Conservation (phyloP, 441 rosid genomes). For the Erodium moschatum region DNA sequence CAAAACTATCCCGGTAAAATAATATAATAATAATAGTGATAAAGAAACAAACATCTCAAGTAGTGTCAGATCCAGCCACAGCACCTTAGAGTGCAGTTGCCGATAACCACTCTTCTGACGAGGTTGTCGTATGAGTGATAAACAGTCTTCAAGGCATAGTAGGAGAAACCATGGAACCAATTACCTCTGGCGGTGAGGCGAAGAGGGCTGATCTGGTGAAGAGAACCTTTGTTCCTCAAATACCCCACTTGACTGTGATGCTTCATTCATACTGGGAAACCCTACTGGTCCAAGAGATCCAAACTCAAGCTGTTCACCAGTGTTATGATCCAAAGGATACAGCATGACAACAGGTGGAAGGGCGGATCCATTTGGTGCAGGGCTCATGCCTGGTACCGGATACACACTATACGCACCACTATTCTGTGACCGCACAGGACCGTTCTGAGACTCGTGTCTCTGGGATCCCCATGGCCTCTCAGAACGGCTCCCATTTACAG, state of each 20-base stretch:
- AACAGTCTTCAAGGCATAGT: no score
- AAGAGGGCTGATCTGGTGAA: conserved; percentile 79
- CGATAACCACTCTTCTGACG: no score
- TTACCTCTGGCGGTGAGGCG: conserved; percentile 53
- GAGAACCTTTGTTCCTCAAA: conserved; percentile 55
- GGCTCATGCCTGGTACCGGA: conserved; percentile 53
- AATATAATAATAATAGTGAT: no score
- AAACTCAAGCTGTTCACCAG: conserved; percentile 62
- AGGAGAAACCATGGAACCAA: no score
- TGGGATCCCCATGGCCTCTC: conserved; percentile 65
- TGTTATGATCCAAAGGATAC: conserved; percentile 49
- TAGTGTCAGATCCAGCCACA: no score
- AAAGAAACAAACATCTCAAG: no score
- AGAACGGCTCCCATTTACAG: conserved; percentile 41
- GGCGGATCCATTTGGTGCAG: conserved; percentile 47
- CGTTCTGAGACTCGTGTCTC: conserved; percentile 61
- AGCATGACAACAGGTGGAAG: conserved; percentile 51
- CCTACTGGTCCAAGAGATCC: conserved; percentile 31
- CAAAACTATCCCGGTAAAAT: no score
- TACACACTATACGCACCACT: conserved; percentile 50
- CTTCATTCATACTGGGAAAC: no score
- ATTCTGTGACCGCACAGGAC: conserved; percentile 47
- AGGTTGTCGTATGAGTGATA: no score
- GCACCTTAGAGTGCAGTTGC: no score
- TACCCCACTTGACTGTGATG: conserved; percentile 33